Conservation (phyloP, 345 rosid species). For the Linum usitatissimum region DNA sequence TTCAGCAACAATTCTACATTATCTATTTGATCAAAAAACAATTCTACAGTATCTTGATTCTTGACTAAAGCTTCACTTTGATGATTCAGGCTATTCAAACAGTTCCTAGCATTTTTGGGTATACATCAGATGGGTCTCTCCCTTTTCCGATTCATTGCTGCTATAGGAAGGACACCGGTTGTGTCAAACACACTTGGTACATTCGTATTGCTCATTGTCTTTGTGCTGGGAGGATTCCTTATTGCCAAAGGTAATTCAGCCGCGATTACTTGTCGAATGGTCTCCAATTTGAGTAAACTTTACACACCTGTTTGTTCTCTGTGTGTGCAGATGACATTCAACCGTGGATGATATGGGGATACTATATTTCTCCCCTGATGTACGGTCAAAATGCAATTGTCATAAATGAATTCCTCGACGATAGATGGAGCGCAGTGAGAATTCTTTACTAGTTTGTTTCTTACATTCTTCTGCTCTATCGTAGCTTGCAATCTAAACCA, state of each 20-base stretch:
- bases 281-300: no score
- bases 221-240: conserved; percentile 1
- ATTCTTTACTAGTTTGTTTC: no score
- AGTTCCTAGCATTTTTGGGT: background rate
- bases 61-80: background rate
- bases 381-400: conserved; percentile 1
- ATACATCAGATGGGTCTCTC: background rate
- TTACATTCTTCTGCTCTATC: background rate
- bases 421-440: conserved; percentile 1
- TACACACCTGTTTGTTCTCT: background rate
- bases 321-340: background rate
- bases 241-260: background rate
- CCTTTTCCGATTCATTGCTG: conserved; percentile 5
- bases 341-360: conserved; percentile 3
- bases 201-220: background rate
- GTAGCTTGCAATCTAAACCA: background rate
- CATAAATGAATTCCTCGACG: conserved; percentile 1
- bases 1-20: no score
- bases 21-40: background rate
- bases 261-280: no score
- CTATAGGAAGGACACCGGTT: background rate
- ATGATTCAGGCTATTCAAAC: background rate
- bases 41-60: background rate
- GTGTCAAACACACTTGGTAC: conserved; percentile 2
- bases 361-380: conserved; percentile 1